Base-by-base conservation (phyloP, 2,329 filamentous ascomycete genomes). In the Xylaria sp. region DNA sequence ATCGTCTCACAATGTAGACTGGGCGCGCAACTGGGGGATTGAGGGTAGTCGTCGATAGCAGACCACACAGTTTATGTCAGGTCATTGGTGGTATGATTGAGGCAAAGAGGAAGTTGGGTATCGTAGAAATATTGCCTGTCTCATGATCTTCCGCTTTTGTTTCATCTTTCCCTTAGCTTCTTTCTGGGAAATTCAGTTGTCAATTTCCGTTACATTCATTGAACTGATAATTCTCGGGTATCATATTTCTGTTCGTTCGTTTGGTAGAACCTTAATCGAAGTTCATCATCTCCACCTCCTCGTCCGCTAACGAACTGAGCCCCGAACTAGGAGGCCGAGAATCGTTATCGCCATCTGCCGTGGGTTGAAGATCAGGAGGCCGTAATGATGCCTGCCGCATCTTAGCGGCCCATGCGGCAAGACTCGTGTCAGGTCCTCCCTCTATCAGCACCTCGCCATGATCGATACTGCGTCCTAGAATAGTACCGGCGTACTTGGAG, bases 401-500 rank as follows among this genome's bases (percentile, higher is more conserved):
- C 70, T 78, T 81, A 36, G 82, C 80, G 60, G 80, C 81, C 92
- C 92, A 95, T 65, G 90, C 89, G 53, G 86, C 83, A 53, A 95
- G 86, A 67, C 86, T 92, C 59, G 88, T 86, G 7, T 86, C 86
- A 39, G 88, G 84, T 23, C 93, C 93, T 50, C 94, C 94, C 78
- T 97, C 94, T 60, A 97, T 90, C 60, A 90, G 84, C 32, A 97
- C 83, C 8, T 91, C 87, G 75, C 88, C 89, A 65, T 90, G 87
- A 72, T 97, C 93, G 57, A 86, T 86, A 52, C 86, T 84, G 72
- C 90, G 90, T 4, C 95, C 95, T 12, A 98, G 84, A 0, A 96
- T 87, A 0, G 95, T 97, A 34, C 93, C 93, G 72, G 91, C 89
- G 78, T 93, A 97, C 75, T 95, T 91, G 10, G 91, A 90, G 76